Evolutionary conservation across 148 eudicot species (phyloP).

Genomic region (Rhododendron molle): DNA sequence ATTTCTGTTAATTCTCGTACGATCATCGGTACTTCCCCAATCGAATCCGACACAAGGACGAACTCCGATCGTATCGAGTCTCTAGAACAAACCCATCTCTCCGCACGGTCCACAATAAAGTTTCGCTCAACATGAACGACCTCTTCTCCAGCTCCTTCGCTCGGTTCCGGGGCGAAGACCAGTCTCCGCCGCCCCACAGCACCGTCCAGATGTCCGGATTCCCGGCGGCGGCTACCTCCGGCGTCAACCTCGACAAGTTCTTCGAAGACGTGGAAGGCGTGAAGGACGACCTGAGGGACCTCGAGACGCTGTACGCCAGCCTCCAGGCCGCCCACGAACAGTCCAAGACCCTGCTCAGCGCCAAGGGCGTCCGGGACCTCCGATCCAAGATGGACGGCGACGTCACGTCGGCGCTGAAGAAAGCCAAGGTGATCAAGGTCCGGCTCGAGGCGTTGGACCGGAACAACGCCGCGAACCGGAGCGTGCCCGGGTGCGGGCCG

Average conservation of each 20-base stretch:
- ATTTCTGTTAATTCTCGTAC: neutral
- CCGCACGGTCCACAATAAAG: too few relatives aligned
- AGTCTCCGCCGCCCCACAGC: too few relatives aligned
- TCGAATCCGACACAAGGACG: neutral
- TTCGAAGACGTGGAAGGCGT: too few relatives aligned
- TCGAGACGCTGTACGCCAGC: too few relatives aligned
- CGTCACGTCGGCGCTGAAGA: slow-evolving; percentile 51
- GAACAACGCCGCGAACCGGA: slow-evolving; percentile 66
- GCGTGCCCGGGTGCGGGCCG: slow-evolving; percentile 68
- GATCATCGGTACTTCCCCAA: neutral
- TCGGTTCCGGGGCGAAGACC: too few relatives aligned
- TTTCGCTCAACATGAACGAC: slow-evolving; percentile 34
- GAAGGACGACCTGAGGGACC: too few relatives aligned
- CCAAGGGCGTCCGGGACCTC: slow-evolving; percentile 49
- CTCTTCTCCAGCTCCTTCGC: slow-evolving; percentile 25
- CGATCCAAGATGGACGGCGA: slow-evolving; percentile 65
- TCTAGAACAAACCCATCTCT: too few relatives aligned
- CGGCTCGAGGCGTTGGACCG: slow-evolving; percentile 58
- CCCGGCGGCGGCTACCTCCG: too few relatives aligned
- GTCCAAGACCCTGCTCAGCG: slow-evolving; percentile 62
- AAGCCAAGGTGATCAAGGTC: slow-evolving; percentile 66
- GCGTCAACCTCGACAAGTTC: too few relatives aligned
- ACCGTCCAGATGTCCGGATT: too few relatives aligned
- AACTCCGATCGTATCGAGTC: too few relatives aligned
- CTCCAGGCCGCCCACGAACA: slow-evolving; percentile 42